Base-by-base conservation (phyloP, 306 rosid genomes). In the Pueraria montana region DNA sequence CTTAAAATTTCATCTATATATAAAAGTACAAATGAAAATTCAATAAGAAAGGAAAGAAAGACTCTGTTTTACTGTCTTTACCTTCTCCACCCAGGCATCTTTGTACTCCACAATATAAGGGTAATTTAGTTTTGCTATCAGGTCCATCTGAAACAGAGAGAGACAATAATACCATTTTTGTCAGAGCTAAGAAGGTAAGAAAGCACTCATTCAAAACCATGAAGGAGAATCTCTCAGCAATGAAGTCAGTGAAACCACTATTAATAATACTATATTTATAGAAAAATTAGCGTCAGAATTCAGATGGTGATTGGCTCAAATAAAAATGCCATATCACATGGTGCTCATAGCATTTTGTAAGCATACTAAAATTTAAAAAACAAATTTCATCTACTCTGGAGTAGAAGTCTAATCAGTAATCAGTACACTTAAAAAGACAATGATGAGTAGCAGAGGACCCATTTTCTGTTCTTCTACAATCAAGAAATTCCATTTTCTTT, bases 61-160 rank as follows among this genome's bases (percentile, higher is more conserved):
- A 49, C 8, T 5, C 17, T 4, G 23, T 34, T 34, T 50, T 81
- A 82, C 20, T 3, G 27, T 34, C 46, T 50, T 81, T 85, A 93
- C 98, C 98, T 93, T 95, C 81, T 91, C 96, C 80, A 93, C 93
- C 98, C 98, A 93, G 80, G 98, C 90, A 89, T 93, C 98, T 89
- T 89, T 93, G 85, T 87, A 93, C 83, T 93, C 97, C 86, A 93
- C 97, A 66, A 95, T 90, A 85, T 95, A 95, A 48, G 97, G 97
- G 87, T 93, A 84, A 75, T 90, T 85, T 52, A 93, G 87, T 88
- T 91, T 90, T 42, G 97, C 91, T 53, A 95, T 95, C 76, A 90
- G 85, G 86, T 89, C 86, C 95, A 95, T 90, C 98, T 95, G 87
- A 82, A 80, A 78, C 63, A 90, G 71, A 79, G 70, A 32, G 59